Base-by-base conservation (phyloP, 2,329 filamentous ascomycete genomes). In the Aspergillus brasiliensis region DNA sequence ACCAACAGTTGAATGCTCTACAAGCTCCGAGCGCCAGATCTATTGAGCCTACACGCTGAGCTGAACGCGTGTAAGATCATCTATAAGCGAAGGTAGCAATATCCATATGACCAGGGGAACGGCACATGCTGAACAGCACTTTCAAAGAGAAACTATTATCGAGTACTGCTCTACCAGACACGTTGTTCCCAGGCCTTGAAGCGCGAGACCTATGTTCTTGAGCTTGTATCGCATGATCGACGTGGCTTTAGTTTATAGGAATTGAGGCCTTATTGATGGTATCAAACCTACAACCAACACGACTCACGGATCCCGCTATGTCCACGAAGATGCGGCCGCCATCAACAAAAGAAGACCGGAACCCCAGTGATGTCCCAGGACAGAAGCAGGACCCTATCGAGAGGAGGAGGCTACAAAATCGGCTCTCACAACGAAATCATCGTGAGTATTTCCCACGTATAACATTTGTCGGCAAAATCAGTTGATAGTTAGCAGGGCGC, bases 341-440 rank as follows among this genome's bases (percentile, higher is more conserved):
- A 17, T 13, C 51, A 8, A 23, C 40, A 15, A 55, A 55, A 27
- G 52, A 55, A 15, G 52, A 55, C 8, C 19, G 40, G 28, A 44
- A 38, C 31, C 8, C 11, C 8, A 42, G 17, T 3, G 52, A 55
- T 31, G 15, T n/a, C 11, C 23, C 52, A 13, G 52, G 17, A 23
- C 52, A 55, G 48, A 70, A 69, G 11, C 71, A 74, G 53, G 72
- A 74, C 51, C 69, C 71, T 0, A 56, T 73, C 2, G 72, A 74
- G 53, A 62, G 72, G 55, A 62, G 71, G 38, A 61, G 72, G 25
- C 34, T 74, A 6, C 72, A 74, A 21, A 74, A 74, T 31, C 67
- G 72, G 1, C 68, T 74, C 2, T 74, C 72, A 1, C 72, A 74
- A 47, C 60, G 72, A 27, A 74, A 74, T 31, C 72, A 74, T 46